Percentiles rank a stretch among this genome's conserved stretches.
These are phyloP conservation scores for Diutina ranongensis DNA, from an alignment of 1,139 yeast species.

Conservation along the genomic window DNA sequence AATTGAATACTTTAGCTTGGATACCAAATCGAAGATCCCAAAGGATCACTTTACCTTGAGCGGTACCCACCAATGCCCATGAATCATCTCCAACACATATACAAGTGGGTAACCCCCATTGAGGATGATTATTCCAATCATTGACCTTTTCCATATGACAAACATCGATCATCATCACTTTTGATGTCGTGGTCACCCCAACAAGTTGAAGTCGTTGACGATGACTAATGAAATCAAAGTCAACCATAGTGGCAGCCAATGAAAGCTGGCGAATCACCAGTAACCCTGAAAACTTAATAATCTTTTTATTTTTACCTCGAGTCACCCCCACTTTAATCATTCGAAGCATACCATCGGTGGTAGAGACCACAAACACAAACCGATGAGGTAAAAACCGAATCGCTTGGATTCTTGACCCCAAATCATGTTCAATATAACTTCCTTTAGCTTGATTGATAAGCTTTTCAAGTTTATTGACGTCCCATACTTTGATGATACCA, in stretches of 20 bases:
- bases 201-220: constrained; percentile 24
- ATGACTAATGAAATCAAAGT: constrained; percentile 27
- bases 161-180: constrained; percentile 45
- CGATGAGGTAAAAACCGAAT: constrained; percentile 47
- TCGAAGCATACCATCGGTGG: constrained; percentile 51
- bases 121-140: constrained; percentile 40
- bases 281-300: constrained; percentile 22
- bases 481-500: constrained; percentile 75
- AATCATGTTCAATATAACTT: constrained; percentile 38
- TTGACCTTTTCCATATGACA: constrained; percentile 39
- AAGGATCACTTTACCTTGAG: constrained; percentile 56
- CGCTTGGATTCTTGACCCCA: constrained; percentile 36
- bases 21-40: constrained; percentile 75
- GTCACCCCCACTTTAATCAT: constrained; percentile 46
- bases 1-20: constrained; percentile 49
- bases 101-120: constrained; percentile 55
- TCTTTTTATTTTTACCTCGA: constrained; percentile 24
- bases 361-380: constrained; percentile 56
- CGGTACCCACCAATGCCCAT: constrained; percentile 71
- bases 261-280: constrained; percentile 24
- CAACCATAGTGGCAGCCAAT: constrained; percentile 26
- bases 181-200: constrained; percentile 8
- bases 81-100: constrained; percentile 36
- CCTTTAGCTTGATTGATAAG: constrained; percentile 42
- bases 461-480: constrained; percentile 49